These are phyloP conservation scores for Pythium angustatum DNA, from an alignment of 352 stramenopile species.

Conservation along the genomic window DNA sequence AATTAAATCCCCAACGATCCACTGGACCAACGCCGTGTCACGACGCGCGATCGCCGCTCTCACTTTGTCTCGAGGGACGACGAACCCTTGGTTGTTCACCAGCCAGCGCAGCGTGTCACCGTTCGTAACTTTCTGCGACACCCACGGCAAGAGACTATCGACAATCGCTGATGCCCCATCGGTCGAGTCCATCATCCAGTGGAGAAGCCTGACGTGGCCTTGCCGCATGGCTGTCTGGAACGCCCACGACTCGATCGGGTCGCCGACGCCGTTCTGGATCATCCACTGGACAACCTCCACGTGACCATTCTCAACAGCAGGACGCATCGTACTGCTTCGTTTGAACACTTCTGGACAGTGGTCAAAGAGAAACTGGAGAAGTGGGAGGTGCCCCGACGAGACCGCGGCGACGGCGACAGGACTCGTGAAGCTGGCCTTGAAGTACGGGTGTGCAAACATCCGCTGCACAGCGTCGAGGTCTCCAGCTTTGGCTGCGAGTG, in stretches of 20 bases:
- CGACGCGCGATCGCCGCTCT: background rate
- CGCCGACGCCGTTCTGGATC: background rate
- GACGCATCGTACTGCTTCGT: background rate
- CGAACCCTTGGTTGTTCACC: background rate
- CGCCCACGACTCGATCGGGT: background rate
- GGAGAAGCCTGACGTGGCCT: background rate
- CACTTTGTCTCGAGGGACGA: background rate
- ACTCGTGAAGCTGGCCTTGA: background rate
- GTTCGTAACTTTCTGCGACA: background rate
- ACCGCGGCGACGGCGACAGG: background rate
- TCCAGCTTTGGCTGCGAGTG: background rate
- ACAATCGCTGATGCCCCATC: background rate
- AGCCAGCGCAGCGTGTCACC: background rate
- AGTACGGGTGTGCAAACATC: too few species aligned
- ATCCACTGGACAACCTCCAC: slow-evolving; percentile 4
- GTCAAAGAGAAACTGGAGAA: background rate
- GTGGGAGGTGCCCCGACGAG: background rate
- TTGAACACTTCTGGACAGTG: background rate
- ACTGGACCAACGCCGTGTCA: background rate
- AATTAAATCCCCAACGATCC: background rate
- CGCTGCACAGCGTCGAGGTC: background rate
- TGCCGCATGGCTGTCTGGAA: background rate
- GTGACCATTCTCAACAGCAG: background rate
- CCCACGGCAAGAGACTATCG: background rate
- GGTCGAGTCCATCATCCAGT: background rate